Base-by-base conservation (phyloP, 139 green algal species). In the Picochlorum costavermella region DNA sequence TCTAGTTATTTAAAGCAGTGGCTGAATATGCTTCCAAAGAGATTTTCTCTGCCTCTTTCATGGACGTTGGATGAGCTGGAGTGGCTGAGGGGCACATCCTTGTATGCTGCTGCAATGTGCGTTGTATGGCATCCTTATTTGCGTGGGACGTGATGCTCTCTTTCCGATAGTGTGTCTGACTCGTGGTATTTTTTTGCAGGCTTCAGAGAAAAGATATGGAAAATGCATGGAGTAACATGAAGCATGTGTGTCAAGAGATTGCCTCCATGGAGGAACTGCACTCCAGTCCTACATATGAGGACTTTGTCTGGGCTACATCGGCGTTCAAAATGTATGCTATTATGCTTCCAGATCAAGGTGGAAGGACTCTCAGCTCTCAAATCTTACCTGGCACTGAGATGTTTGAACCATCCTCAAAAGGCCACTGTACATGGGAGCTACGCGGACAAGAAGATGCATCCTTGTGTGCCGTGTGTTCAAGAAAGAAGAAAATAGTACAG, bases 221-320 rank as follows among this genome's bases (percentile, higher is more conserved):
- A 10, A 33, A 58, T 29, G 26, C n/a, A 1, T 73, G 59, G 65
- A 49, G 12, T n/a, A 60, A 71, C 33, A 68, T 87, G 56, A 46
- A 71, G 58, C 76, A 77, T 6, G 40, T 68, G 3, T 65, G 50
- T 13, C 5, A 33, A 46, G 51, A 71, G 26, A 59, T 80, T 55
- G 63, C 76, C 9, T 16, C 9, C 17, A 56, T 60, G 58, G 53
- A 30, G 10, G 71, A 63, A 2, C 29, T 73, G 28, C 28, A 50
- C 33, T n/a, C 28, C n/a, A 29, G 29, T 29, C 70, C 83, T n/a
- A 72, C 53, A 10, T 72, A 83, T 56, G 68, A 80, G 3, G 83
- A 95, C 67, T 86, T 83, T 60, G 26, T 83, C 6, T 95, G 87
- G 87, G 86, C 86, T 3, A 61, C 77, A 67, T 72, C 71, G 8